phyloP scores from a whole-genome alignment of 768 basidiomycete genomes.

The Mycena rebaudengoi region DNA sequence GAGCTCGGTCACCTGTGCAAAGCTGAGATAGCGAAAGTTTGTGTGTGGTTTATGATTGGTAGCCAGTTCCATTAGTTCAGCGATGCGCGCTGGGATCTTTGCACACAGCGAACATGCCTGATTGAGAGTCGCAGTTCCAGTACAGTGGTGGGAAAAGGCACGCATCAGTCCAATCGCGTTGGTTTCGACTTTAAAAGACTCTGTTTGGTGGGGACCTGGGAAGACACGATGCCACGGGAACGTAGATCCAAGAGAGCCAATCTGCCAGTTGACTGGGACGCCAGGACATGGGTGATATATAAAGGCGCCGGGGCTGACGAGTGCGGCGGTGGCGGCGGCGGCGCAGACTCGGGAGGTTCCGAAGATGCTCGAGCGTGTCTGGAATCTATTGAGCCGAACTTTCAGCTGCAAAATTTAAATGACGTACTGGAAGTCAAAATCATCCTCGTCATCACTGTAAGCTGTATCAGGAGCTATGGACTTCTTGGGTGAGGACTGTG shows the following conservation, averaged over 20 bases:
- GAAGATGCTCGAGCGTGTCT: background rate
- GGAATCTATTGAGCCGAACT: background rate
- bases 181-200: constrained; percentile 11
- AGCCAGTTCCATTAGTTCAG: background rate
- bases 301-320: too few relatives aligned
- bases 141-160: constrained; percentile 7
- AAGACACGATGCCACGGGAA: constrained; percentile 10
- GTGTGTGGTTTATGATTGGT: background rate
- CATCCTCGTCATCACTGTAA: background rate
- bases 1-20: background rate
- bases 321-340: too few relatives aligned
- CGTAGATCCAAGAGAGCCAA: background rate
- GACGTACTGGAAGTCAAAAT: background rate
- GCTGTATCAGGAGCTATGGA: background rate
- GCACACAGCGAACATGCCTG: background rate
- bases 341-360: background rate
- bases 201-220: background rate
- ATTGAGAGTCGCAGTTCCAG: background rate
- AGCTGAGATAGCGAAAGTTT: background rate
- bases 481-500: background rate
- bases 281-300: constrained; percentile 4
- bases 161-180: background rate
- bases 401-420: too few relatives aligned
- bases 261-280: constrained; percentile 1
- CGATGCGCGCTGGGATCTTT: background rate